Evolutionary conservation across 345 rosid genomes (phyloP).

Genomic region (Firmiana major): DNA sequence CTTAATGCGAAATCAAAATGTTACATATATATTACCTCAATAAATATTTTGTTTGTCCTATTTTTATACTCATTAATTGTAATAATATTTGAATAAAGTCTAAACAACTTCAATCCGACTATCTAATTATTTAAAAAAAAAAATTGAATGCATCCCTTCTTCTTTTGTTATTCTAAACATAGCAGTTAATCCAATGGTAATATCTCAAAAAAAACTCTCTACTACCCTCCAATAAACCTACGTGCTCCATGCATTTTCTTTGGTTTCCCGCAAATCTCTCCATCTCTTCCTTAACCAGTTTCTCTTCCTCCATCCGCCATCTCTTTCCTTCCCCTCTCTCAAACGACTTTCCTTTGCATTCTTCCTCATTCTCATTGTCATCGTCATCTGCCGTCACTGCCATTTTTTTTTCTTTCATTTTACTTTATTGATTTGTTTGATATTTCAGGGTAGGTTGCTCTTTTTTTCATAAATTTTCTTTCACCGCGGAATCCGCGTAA

Average conservation of each 20-base stretch:
- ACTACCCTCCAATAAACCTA: background rate
- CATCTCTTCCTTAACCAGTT: background rate
- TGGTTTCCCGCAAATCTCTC: background rate
- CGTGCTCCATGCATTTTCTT: background rate
- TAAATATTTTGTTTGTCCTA: too few species aligned
- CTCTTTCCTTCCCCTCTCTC: background rate
- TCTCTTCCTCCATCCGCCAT: background rate
- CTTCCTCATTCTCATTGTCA: background rate
- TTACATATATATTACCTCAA: too few species aligned
- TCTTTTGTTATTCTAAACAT: too few species aligned
- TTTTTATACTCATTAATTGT: too few species aligned
- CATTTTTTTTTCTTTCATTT: background rate
- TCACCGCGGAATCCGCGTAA: conserved; percentile 37
- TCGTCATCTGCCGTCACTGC: background rate
- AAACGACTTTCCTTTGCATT: background rate
- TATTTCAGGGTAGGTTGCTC: background rate
- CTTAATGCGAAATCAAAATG: too few species aligned
- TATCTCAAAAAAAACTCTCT: too few species aligned
- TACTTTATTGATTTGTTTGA: background rate
- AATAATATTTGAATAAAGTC: too few species aligned
- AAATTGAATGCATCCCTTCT: too few species aligned
- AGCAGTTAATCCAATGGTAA: too few species aligned
- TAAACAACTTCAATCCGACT: too few species aligned
- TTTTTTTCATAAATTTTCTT: background rate
- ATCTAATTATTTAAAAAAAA: too few species aligned